Base-by-base conservation (phyloP, 2,329 filamentous ascomycete species). In the Phialemoniopsis sp. region DNA sequence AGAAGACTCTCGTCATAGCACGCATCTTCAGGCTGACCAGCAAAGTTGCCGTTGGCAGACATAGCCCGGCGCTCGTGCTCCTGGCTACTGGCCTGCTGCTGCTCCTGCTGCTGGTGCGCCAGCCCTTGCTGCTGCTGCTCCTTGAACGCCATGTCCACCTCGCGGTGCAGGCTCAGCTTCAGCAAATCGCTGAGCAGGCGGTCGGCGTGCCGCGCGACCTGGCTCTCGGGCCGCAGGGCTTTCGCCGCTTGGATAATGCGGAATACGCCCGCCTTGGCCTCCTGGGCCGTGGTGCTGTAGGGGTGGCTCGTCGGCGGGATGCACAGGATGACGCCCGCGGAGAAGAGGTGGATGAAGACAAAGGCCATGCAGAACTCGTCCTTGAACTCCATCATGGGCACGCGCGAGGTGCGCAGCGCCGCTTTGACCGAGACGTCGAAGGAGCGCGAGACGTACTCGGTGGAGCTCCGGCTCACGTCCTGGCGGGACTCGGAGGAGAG, bases 251-350 rank as follows among this genome's bases (percentile, higher is more conserved):
- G 47, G 12, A 58, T 58, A 26, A 58, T 59, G 13, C 50, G 44
- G 30, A 58, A 40, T 6, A 55, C 49, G 4, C 54, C 54, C 2
- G 53, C 47, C 36, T 59, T 59, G 9, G 56, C 48, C n/a, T 57
- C 53, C 17, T 51, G 46, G 2, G 56, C 51, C 28, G 46, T 44
- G 26, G 43, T 34, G 28, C 53, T 57, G 34, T 52, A 50, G 8
- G 56, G 55, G 17, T 50, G 50, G 15, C 44, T 53, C 3, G 50
- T 55, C 13, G 56, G 54, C 13, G 51, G 42, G 29, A 59, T 53
- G 44, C 55, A 59, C 8, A 58, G 47, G 19, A 58, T 49, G 21
- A 49, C 47, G 16, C 47, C 45, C n/a, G 45, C 47, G 10, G 45
- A 44, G 45, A 49, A 47, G 34, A 47, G 44, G 29, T 49, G 44